These are phyloP conservation scores for Cucurbita moschata DNA, from an alignment of 306 rosid genomes.

Conservation along the genomic window DNA sequence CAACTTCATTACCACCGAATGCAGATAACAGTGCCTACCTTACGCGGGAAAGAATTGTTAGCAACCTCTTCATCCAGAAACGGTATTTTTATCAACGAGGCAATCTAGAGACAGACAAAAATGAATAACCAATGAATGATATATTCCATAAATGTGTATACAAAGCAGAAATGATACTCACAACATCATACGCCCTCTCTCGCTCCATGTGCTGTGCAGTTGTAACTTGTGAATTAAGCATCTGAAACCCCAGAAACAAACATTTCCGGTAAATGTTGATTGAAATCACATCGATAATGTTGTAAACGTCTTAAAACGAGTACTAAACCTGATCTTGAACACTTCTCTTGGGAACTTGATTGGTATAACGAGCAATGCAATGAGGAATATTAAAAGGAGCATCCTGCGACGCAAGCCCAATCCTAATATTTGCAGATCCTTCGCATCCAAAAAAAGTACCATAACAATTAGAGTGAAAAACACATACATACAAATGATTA, in stretches of 20 bases:
- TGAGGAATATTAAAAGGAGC: slow-evolving; percentile 63
- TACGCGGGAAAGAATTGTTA: slow-evolving; percentile 63
- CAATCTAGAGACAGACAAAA: slow-evolving; percentile 31
- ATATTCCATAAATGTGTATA: slow-evolving; percentile 1
- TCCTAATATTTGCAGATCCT: slow-evolving; percentile 83
- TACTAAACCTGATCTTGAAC: slow-evolving; percentile 71
- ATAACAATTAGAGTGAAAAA: slow-evolving; percentile 3
- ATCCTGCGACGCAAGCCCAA: slow-evolving; percentile 84
- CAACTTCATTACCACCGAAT: neutral
- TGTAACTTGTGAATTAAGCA: slow-evolving; percentile 60
- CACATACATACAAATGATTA: neutral
- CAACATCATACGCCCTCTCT: slow-evolving; percentile 77
- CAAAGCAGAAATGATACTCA: slow-evolving; percentile 23
- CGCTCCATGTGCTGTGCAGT: slow-evolving; percentile 67
- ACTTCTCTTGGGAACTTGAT: slow-evolving; percentile 48
- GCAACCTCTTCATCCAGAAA: slow-evolving; percentile 75
- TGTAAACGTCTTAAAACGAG: neutral
- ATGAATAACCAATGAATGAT: neutral
- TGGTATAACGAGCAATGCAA: slow-evolving; percentile 73
- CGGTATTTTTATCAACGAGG: slow-evolving; percentile 66
- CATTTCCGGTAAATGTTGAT: neutral
- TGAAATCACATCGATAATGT: neutral
- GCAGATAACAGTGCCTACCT: slow-evolving; percentile 33
- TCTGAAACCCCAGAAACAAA: slow-evolving; percentile 29
- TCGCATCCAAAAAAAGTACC: slow-evolving; percentile 1